Percentiles rank a stretch among this genome's conserved stretches.
Conservation (phyloP, 176 grass and related monocot genomes). For the Bonia amplexicaulis region DNA sequence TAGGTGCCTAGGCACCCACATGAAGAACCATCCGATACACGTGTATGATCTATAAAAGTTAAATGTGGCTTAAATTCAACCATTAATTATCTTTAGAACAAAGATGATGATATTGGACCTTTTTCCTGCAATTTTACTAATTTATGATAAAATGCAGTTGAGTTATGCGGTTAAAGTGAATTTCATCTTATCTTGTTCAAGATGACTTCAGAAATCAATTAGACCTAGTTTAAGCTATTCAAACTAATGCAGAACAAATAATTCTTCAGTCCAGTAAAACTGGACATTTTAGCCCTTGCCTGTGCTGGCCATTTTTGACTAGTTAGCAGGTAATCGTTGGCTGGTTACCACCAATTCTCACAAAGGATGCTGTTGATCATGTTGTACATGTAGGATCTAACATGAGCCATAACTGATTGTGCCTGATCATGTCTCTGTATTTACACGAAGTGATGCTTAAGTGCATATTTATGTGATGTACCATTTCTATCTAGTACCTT, state of each 20-base stretch:
- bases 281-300: neutral
- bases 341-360: neutral
- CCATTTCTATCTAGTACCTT: neutral
- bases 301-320: neutral
- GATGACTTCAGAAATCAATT: constrained; percentile 7
- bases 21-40: no score
- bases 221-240: neutral
- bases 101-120: constrained; percentile 16
- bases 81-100: constrained; percentile 20
- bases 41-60: no score
- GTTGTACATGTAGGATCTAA: neutral
- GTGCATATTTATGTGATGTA: neutral
- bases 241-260: neutral
- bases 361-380: neutral
- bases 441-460: neutral
- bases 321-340: neutral
- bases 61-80: constrained; percentile 33
- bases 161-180: neutral
- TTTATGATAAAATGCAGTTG: neutral
- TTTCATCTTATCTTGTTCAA: constrained; percentile 5
- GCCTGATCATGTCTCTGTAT: neutral
- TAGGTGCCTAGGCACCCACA: no score
- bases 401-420: neutral
- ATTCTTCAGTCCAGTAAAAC: neutral
- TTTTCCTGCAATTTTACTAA: neutral